These are phyloP conservation scores for Moricandia arvensis DNA, from an alignment of 345 rosid species.

Conservation along the genomic window DNA sequence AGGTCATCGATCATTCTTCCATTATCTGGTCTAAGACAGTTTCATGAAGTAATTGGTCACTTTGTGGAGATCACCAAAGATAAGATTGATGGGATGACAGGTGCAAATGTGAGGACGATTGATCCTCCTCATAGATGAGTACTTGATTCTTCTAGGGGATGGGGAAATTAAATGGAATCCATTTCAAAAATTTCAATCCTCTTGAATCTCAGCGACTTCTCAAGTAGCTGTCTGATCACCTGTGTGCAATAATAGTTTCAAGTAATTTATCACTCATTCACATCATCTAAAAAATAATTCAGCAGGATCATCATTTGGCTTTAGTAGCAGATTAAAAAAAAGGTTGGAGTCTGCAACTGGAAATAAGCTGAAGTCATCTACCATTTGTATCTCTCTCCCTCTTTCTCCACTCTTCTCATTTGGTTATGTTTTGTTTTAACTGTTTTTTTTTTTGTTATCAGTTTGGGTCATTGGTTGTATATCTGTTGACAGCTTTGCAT, in stretches of 20 bases:
- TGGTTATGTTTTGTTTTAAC: conserved; percentile 21
- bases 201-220: conserved; percentile 30
- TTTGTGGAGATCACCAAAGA: conserved; percentile 96
- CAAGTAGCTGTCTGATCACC: conserved; percentile 38
- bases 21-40: conserved; percentile 85
- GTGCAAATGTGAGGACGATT: conserved; percentile 83
- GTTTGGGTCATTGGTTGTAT: conserved; percentile 34
- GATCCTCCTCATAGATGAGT: conserved; percentile 90
- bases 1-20: conserved; percentile 96
- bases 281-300: conserved; percentile 48
- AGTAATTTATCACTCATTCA: conserved; percentile 41
- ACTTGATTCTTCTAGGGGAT: conserved; percentile 28
- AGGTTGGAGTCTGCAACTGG: conserved; percentile 34
- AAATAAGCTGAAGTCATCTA: conserved; percentile 38
- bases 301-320: conserved; percentile 37
- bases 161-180: conserved; percentile 9
- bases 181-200: conserved; percentile 18
- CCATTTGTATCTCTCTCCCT: conserved; percentile 27
- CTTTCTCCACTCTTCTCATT: background rate
- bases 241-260: conserved; percentile 46
- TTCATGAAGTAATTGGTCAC: conserved; percentile 89
- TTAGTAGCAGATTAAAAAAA: conserved; percentile 29
- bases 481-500: conserved; percentile 29
- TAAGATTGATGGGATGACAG: conserved; percentile 79
- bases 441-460: background rate